A percentile compares a stretch with the other conserved stretches of the same genome.
These are phyloP conservation scores for Mimosa pudica DNA, from an alignment of 306 rosid genomes.

Conservation along the genomic window DNA sequence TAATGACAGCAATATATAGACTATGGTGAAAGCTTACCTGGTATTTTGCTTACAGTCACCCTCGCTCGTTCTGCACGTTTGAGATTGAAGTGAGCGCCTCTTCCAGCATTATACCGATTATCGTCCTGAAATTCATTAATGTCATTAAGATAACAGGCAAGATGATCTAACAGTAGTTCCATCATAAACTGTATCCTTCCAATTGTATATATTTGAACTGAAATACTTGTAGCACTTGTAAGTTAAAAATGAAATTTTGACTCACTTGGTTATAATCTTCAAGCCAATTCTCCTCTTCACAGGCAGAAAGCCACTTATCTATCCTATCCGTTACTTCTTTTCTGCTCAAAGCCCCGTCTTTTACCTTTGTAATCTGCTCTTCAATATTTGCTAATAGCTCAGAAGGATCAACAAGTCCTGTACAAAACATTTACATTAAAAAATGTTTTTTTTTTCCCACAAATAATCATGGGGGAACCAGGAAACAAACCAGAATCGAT, in stretches of 20 bases:
- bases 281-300: constrained; percentile 99
- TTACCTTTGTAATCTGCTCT: constrained; percentile 72
- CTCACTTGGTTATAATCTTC: constrained; percentile 90
- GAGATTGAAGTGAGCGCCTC: constrained; percentile 92
- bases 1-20: constrained; percentile 20
- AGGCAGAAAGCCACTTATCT: constrained; percentile 89
- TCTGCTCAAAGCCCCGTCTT: constrained; percentile 83
- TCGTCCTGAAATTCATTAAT: constrained; percentile 63
- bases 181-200: constrained; percentile 11
- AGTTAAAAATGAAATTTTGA: constrained; percentile 23
- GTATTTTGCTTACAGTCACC: constrained; percentile 77
- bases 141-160: constrained; percentile 37
- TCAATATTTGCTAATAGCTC: constrained; percentile 88
- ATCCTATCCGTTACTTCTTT: constrained; percentile 86
- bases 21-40: constrained; percentile 60
- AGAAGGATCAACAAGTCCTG: constrained; percentile 91
- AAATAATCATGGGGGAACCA: constrained; percentile 14
- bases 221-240: background rate
- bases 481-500: constrained; percentile 77
- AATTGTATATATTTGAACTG: constrained; percentile 19
- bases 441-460: background rate
- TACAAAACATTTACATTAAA: constrained; percentile 13
- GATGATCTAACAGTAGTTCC: constrained; percentile 14
- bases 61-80: constrained; percentile 97
- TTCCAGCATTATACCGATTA: constrained; percentile 83